Evolutionary conservation across 2,329 filamentous ascomycete genomes (phyloP).

Genomic region (Xenosphaeropsis pyriputrescens): DNA sequence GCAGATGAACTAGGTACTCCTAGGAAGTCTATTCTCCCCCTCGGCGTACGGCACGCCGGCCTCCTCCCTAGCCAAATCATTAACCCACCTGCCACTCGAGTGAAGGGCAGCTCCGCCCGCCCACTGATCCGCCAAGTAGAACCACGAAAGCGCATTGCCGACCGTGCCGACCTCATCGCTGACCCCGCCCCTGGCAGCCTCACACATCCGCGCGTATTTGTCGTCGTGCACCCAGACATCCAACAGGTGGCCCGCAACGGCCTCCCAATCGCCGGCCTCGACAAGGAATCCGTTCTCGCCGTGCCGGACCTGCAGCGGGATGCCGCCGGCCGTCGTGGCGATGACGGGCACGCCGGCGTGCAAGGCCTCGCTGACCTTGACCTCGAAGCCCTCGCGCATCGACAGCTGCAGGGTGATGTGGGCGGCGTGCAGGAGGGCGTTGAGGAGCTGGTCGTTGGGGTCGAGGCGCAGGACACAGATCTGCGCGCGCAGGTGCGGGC

Average conservation of each 20-base stretch:
- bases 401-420: slow-evolving; percentile 66
- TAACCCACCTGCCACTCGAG: slow-evolving; percentile 53
- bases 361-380: slow-evolving; percentile 73
- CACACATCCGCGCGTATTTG: slow-evolving; percentile 51
- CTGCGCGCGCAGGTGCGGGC: slow-evolving; percentile 44
- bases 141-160: slow-evolving; percentile 62
- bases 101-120: slow-evolving; percentile 36
- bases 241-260: slow-evolving; percentile 53
- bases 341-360: slow-evolving; percentile 71
- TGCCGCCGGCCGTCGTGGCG: slow-evolving; percentile 62
- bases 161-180: slow-evolving; percentile 74
- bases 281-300: slow-evolving; percentile 62
- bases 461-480: slow-evolving; percentile 66
- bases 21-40: slow-evolving; percentile 45
- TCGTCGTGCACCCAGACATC: slow-evolving; percentile 50
- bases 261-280: slow-evolving; percentile 51
- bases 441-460: slow-evolving; percentile 68
- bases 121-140: slow-evolving; percentile 60
- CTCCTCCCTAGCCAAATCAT: slow-evolving; percentile 56
- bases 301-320: slow-evolving; percentile 64
- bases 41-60: slow-evolving; percentile 42
- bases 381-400: slow-evolving; percentile 71
- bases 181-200: slow-evolving; percentile 48
- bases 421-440: slow-evolving; percentile 58
- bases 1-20: slow-evolving; percentile 1